phyloP scores from a whole-genome alignment of 202 grass and related monocot genomes.

The Thinopyrum obtusiflorum region DNA sequence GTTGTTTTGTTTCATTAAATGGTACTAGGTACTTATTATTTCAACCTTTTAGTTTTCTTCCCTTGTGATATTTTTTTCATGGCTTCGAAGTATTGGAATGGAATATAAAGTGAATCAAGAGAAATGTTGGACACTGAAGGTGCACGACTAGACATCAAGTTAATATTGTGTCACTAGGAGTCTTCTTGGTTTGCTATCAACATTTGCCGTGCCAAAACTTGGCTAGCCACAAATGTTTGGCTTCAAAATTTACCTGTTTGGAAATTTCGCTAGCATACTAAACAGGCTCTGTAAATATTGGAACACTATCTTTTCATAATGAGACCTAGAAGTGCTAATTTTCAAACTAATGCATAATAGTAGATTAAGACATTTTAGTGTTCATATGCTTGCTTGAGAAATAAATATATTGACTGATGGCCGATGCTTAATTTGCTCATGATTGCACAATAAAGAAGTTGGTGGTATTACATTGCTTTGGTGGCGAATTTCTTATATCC shows the following conservation, averaged over 20 bases:
- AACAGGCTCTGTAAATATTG: not conserved
- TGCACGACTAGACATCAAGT: not conserved
- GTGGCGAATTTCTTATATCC: conserved; percentile 14
- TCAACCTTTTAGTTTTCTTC: not conserved
- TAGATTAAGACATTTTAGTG: not conserved
- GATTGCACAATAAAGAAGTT: not conserved
- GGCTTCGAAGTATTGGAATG: conserved; percentile 1
- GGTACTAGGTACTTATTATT: not conserved
- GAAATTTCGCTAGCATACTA: not conserved
- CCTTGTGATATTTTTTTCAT: not conserved
- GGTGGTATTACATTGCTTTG: conserved; percentile 14
- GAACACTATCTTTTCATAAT: not conserved
- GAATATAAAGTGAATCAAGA: conserved; percentile 11
- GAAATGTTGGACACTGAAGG: conserved; percentile 12
- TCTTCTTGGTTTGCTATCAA: not conserved
- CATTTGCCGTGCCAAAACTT: not conserved
- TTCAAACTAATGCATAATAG: not conserved
- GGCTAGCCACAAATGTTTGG: not conserved
- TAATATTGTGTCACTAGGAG: not conserved
- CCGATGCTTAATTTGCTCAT: not conserved
- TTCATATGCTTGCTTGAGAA: not conserved
- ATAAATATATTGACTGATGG: conserved; percentile 1
- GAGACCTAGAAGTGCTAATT: not conserved
- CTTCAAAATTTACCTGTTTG: not conserved
- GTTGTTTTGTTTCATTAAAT: not conserved